phyloP scores from a whole-genome alignment of 768 basidiomycete species.

The button mushroom (Agaricus bisporus) region DNA sequence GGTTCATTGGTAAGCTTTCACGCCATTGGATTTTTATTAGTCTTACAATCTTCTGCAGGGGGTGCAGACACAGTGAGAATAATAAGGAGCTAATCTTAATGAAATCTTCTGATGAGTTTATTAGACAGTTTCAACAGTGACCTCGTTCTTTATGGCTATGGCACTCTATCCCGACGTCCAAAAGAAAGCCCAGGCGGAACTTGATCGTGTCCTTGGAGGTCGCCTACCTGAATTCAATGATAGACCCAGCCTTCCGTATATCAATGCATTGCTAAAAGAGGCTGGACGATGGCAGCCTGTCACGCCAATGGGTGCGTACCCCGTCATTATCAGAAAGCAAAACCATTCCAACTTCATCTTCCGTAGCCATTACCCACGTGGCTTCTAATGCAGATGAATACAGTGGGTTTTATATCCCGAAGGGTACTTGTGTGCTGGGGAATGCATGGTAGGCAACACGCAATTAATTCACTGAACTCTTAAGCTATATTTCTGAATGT shows the following conservation, averaged over 20 bases:
- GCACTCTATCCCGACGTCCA: constrained; percentile 13
- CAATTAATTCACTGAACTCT: not conserved
- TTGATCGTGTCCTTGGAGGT: constrained; percentile 13
- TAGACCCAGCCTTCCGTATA: constrained; percentile 22
- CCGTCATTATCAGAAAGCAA: not conserved
- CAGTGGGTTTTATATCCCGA: not conserved
- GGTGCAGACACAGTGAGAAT: constrained; percentile 11
- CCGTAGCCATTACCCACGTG: not conserved
- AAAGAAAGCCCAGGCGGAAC: constrained; percentile 11
- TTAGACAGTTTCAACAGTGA: constrained; percentile 13
- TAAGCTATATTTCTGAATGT: not conserved
- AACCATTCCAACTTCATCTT: not conserved
- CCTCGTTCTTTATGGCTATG: constrained; percentile 16
- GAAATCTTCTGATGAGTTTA: not conserved
- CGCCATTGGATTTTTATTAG: not conserved
- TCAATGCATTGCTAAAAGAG: constrained; percentile 30
- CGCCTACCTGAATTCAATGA: constrained; percentile 27
- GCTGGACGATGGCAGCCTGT: constrained; percentile 26
- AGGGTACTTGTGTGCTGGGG: not conserved
- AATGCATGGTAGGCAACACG: not conserved
- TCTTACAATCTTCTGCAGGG: not conserved
- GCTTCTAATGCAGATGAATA: not conserved
- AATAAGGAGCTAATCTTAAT: too few relatives aligned
- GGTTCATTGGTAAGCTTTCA: constrained; percentile 4
- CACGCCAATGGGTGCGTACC: constrained; percentile 17